Base-by-base conservation (phyloP, 2,329 filamentous ascomycete species). In the Dichotomopilus funicola region DNA sequence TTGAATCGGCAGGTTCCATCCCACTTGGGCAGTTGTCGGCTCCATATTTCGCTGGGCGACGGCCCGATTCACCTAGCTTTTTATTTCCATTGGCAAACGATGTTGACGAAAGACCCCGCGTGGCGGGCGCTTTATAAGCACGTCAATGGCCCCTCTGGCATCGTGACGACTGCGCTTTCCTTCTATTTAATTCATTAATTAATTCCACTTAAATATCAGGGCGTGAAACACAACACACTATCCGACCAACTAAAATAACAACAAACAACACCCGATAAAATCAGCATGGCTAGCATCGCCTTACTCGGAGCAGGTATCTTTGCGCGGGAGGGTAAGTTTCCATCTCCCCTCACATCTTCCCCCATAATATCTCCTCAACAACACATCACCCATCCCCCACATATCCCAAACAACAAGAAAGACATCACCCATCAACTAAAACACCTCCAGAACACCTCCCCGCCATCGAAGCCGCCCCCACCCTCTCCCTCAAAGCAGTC, bases 401-500 rank as follows among this genome's bases (percentile, higher is more conserved):
- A 27, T 27, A 3, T 27, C 19, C 19, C 19, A 2, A 27, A 27
- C n/a, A 27, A 3, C 19, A 27, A 27, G 19, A 44, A 19, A 38
- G 19, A 9, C 36, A 49, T 45, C 36, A 6, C n/a, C 44, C 13
- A 53, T 19, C 35, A 38, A 44, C 52, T 51, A 42, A 55, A 27
- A 9, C 31, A 38, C 31, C 35, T 44, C 11, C 40, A 68, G 65
- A 68, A 54, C 67, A 67, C 49, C 64, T 70, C 46, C 85, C 85
- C 10, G 85, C 85, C 45, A 78, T 88, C 51, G 71, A 79, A 61
- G 75, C 78, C 34, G 75, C 71, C 53, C 66, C 74, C 7, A 53
- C 65, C 40, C 70, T 87, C 9, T 68, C 70, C 10, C 76, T 89
- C 61, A 86, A 82, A 70, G 83, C 83, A 27, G 74, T 87, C 61